These are phyloP conservation scores for Chalciporus sp. DNA, from an alignment of 1,284 basidiomycete species.

Conservation along the genomic window DNA sequence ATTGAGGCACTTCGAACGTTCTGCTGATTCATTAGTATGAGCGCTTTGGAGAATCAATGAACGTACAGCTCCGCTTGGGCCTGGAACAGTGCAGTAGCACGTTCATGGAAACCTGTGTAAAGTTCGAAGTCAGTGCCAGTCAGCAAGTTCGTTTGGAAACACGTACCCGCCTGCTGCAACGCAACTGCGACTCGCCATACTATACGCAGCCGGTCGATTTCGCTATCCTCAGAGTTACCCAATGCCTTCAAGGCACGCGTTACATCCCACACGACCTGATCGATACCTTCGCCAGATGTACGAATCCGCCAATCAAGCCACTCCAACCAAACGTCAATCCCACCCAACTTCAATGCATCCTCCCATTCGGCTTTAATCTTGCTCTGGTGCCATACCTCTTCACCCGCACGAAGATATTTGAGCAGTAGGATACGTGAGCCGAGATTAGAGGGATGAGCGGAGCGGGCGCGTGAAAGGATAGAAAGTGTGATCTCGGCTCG, in stretches of 20 bases:
- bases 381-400: conserved; percentile 65
- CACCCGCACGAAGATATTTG: conserved; percentile 70
- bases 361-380: conserved; percentile 72
- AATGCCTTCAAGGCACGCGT: conserved; percentile 44
- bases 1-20: conserved; percentile 53
- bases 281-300: conserved; percentile 45
- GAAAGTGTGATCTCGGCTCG: conserved; percentile 72
- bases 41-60: neutral
- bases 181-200: conserved; percentile 73
- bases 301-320: conserved; percentile 77
- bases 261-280: conserved; percentile 55
- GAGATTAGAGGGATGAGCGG: conserved; percentile 53
- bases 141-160: neutral
- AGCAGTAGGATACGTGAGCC: conserved; percentile 54
- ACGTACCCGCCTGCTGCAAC: conserved; percentile 76
- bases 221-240: conserved; percentile 41
- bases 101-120: conserved; percentile 57
- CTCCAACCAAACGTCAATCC: conserved; percentile 64
- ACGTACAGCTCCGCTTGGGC: conserved; percentile 76
- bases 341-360: conserved; percentile 54
- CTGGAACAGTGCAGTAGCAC: conserved; percentile 73
- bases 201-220: conserved; percentile 60
- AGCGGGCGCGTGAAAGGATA: conserved; percentile 65
- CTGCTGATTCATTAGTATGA: conserved; percentile 37
- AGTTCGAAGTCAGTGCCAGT: conserved; percentile 17